A percentile compares a stretch with the other conserved stretches of the same genome.
Evolutionary conservation across 805 yeast genomes (phyloP).

Genomic region (Starmerella bombicola): DNA sequence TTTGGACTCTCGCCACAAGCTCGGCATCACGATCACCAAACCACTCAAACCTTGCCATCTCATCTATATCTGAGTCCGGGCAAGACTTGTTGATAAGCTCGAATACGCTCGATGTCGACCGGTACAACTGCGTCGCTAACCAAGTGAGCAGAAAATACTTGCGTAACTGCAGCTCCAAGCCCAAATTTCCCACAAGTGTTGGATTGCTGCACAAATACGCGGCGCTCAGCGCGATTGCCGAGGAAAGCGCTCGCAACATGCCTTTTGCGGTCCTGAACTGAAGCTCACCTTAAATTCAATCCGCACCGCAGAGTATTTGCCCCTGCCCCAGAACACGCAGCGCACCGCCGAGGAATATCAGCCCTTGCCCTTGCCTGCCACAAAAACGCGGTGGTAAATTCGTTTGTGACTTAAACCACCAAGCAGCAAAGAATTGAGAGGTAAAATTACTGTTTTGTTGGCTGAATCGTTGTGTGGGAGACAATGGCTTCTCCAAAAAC

Average conservation of each 20-base stretch:
- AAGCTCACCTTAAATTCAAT: no score
- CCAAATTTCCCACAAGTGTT: not conserved
- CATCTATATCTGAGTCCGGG: constrained; percentile 3
- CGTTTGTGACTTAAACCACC: no score
- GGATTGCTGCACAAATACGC: not conserved
- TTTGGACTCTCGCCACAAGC: constrained; percentile 3
- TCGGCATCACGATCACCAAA: constrained; percentile 6
- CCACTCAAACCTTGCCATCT: constrained; percentile 11
- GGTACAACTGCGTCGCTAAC: not conserved
- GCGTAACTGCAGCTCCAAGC: not conserved
- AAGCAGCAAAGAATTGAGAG: no score
- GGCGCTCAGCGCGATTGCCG: not conserved
- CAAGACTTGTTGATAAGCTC: not conserved
- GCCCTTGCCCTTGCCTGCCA: no score
- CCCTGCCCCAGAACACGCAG: no score
- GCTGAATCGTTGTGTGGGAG: no score
- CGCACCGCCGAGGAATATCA: no score
- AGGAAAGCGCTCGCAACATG: not conserved
- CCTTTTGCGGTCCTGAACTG: no score
- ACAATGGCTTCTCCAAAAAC: no score
- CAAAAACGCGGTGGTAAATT: no score
- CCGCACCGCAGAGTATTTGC: no score
- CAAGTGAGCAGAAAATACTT: not conserved
- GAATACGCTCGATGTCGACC: not conserved
- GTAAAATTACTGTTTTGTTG: no score